Base-by-base conservation (phyloP, 1,284 basidiomycete genomes). In the Ustilago trichophora region DNA sequence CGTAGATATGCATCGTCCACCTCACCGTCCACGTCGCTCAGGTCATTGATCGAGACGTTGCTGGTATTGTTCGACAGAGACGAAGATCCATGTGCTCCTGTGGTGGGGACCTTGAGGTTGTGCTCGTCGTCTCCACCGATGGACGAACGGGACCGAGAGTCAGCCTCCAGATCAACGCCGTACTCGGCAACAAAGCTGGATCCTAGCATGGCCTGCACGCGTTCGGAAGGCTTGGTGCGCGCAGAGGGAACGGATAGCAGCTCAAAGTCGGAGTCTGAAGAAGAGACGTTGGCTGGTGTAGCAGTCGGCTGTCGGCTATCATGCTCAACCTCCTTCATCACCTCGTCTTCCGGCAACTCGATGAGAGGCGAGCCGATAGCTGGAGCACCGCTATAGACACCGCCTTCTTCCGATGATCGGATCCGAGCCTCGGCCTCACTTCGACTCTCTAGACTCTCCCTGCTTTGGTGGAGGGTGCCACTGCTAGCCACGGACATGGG, bases 141-240 rank as follows among this genome's bases (percentile, higher is more conserved):
- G 2, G 51, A 47, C 11, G 65, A 44, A 4, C 24, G 36, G 27
- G 49, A 50, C 2, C 41, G 49, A 19, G 43, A 26, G n/a, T 63
- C 58, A 15, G 37, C 16, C 15, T 66, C 53, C 15, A 64, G 40
- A 9, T 59, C 58, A 13, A 19, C 25, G 21, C 48, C 65, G 26
- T 64, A 72, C 38, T 72, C 48, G 11, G 46, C 41, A 2, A 68
- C 59, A 21, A 72, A 72, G 21, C 44, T 64, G 3, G 69, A 52
- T 0, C 55, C 69, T 1, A 72, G 65, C 52, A 68, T 41, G 3
- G 64, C 69, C 18, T 68, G 45, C 6, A 59, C 47, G 2, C 69
- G 57, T n/a, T 64, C 59, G 0, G 66, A 63, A 6, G 66, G 55
- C 34, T 64, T 55, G 0, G 26, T n/a, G 1, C 53, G 49, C 0